phyloP scores from a whole-genome alignment of 345 rosid species.

The Rhodomyrtus tomentosa region DNA sequence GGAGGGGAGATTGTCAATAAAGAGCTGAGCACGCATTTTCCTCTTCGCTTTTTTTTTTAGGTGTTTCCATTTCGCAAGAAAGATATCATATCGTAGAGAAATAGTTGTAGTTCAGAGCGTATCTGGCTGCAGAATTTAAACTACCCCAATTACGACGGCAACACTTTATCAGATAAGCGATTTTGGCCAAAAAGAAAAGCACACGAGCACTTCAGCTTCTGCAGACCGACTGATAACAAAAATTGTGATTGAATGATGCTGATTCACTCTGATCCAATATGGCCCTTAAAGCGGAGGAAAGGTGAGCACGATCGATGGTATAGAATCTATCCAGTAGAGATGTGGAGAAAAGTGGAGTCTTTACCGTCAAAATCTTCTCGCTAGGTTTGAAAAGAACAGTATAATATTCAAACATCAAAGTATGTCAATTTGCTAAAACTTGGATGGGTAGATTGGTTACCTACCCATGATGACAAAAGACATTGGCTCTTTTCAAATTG shows the following conservation, averaged over 20 bases:
- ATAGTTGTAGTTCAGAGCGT: neutral
- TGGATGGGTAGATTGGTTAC: neutral
- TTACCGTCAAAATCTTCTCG: neutral
- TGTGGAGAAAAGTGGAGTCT: neutral
- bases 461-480: neutral
- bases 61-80: too few relatives aligned
- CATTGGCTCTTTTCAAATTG: neutral
- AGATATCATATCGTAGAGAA: neutral
- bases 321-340: neutral
- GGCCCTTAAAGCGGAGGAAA: neutral
- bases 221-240: neutral
- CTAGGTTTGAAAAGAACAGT: neutral
- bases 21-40: neutral
- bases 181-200: neutral
- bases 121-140: neutral
- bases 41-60: neutral
- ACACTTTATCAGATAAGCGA: neutral
- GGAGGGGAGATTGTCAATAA: neutral
- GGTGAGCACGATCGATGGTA: neutral
- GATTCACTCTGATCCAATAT: neutral
- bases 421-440: neutral
- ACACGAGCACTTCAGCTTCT: neutral
- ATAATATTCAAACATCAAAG: neutral
- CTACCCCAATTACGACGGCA: neutral
- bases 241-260: neutral